A percentile compares a stretch with the other conserved stretches of the same genome.
Conservation (phyloP, 176 grass and related monocot species). For the Bromus sterilis region DNA sequence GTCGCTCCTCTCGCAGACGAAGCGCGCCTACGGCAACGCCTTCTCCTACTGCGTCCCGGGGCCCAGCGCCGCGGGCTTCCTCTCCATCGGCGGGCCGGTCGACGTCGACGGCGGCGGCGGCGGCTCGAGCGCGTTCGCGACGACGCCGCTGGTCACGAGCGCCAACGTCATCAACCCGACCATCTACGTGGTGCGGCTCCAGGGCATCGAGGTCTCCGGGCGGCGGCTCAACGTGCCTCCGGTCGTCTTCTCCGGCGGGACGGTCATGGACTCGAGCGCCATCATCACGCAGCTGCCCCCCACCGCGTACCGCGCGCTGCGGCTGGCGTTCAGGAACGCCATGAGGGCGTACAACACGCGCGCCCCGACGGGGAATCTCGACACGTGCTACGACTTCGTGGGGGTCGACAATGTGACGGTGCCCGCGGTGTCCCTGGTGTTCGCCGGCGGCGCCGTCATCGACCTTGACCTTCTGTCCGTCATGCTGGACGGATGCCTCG, state of each 20-base stretch:
- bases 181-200: constrained; percentile 32
- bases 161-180: constrained; percentile 15
- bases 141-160: background rate
- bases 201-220: constrained; percentile 31
- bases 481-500: constrained; percentile 48
- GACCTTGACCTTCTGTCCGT: constrained; percentile 22
- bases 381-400: constrained; percentile 50
- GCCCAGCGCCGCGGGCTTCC: constrained; percentile 30
- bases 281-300: constrained; percentile 40
- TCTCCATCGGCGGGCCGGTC: constrained; percentile 30
- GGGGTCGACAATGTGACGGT: background rate
- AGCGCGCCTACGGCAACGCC: constrained; percentile 4
- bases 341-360: constrained; percentile 28
- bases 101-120: background rate
- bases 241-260: constrained; percentile 31
- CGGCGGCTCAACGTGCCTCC: constrained; percentile 18
- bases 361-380: background rate
- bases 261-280: constrained; percentile 57
- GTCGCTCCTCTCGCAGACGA: constrained; percentile 51
- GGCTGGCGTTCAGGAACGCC: constrained; percentile 25
- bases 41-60: constrained; percentile 70
- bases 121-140: background rate
- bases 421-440: constrained; percentile 33
- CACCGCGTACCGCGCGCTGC: constrained; percentile 41
- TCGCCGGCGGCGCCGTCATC: constrained; percentile 8